Evolutionary conservation across 2,329 filamentous ascomycete genomes (phyloP).

Genomic region (Pseudogymnoascus sp.): DNA sequence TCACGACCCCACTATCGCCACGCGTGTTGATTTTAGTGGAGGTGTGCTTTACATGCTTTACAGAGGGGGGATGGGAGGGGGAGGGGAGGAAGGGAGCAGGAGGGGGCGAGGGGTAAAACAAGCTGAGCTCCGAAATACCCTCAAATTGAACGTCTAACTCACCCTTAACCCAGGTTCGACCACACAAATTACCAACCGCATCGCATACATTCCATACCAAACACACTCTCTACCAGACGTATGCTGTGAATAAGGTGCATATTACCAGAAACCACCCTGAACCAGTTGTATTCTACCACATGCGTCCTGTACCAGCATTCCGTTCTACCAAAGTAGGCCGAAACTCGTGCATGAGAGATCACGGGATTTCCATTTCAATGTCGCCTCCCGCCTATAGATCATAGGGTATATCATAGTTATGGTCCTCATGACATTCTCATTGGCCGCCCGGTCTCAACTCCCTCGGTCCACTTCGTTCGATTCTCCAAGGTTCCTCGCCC

Average conservation of each 20-base stretch:
- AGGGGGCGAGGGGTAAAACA: neutral
- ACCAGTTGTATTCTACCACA: neutral
- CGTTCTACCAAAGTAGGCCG: neutral
- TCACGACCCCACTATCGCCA: neutral
- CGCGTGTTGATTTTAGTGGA: neutral
- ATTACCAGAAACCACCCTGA: neutral
- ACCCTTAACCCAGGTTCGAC: neutral
- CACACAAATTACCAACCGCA: neutral
- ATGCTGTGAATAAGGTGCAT: neutral
- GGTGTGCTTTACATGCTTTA: no score
- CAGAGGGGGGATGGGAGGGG: neutral
- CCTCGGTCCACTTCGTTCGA: neutral
- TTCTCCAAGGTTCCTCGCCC: neutral
- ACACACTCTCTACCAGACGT: neutral
- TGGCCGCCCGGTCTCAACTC: neutral
- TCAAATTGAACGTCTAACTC: neutral
- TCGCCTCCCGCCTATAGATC: neutral
- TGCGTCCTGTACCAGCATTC: neutral
- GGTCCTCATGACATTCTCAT: neutral
- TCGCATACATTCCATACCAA: neutral
- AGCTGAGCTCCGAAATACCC: neutral
- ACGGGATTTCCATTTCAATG: neutral
- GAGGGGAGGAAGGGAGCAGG: neutral
- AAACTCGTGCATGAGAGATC: neutral
- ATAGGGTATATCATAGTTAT: neutral